A percentile compares a stretch with the other conserved stretches of the same genome.
Evolutionary conservation across 306 rosid genomes (phyloP).

Genomic region (Fragaria nilgerrensis): DNA sequence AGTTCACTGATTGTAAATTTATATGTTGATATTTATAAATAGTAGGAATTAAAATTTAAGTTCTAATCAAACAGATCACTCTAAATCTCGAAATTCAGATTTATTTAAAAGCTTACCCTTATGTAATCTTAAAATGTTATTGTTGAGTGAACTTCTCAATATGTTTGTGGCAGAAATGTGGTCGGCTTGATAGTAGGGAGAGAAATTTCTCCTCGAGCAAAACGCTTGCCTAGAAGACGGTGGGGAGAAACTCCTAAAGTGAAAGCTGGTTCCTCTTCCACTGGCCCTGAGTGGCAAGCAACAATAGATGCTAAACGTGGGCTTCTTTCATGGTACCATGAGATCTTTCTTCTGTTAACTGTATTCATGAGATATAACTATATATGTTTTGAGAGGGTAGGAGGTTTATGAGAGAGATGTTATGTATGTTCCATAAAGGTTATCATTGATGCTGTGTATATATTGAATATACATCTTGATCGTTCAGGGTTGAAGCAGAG

Average conservation of each 20-base stretch:
- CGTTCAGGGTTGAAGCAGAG: slow-evolving; percentile 52
- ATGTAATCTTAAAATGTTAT: not conserved
- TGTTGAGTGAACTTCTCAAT: slow-evolving; percentile 6
- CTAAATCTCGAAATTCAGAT: not conserved
- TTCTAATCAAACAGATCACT: not conserved
- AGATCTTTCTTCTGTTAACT: not conserved
- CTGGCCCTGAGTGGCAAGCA: slow-evolving; percentile 33
- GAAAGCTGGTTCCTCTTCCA: slow-evolving; percentile 15
- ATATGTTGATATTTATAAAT: not conserved
- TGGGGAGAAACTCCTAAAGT: slow-evolving; percentile 38
- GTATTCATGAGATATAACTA: not conserved
- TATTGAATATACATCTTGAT: not conserved
- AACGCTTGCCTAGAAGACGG: slow-evolving; percentile 31
- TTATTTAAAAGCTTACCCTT: not conserved
- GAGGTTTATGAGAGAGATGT: not conserved
- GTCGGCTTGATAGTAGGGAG: slow-evolving; percentile 40
- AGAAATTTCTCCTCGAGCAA: slow-evolving; percentile 49
- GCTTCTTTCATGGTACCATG: slow-evolving; percentile 51
- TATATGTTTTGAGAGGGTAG: not conserved
- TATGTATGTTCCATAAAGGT: not conserved
- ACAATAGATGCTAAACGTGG: slow-evolving; percentile 41
- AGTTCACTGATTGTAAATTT: not conserved
- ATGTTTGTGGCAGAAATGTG: slow-evolving; percentile 39
- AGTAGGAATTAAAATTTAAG: not conserved
- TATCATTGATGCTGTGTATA: not conserved